phyloP scores from a whole-genome alignment of 164 flowering plant genomes.

The Liriodendron chinense region DNA sequence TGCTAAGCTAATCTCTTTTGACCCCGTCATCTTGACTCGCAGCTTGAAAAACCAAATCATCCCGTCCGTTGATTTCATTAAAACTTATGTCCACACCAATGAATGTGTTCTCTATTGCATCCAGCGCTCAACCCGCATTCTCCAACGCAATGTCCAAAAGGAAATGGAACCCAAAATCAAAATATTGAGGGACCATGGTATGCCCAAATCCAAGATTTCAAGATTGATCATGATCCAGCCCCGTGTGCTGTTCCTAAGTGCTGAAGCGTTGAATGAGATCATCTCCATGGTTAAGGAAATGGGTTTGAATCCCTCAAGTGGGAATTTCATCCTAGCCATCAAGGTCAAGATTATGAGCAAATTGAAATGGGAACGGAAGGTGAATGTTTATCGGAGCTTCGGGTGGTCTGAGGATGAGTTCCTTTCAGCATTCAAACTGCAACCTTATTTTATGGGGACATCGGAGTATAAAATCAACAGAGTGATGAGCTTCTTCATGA shows the following conservation, averaged over 20 bases:
- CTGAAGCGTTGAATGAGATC: slow-evolving; percentile 2
- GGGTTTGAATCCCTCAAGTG: neutral
- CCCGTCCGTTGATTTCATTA: neutral
- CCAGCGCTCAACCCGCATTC: neutral
- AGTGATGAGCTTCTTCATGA: neutral
- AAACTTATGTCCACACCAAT: neutral
- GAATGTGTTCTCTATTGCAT: neutral
- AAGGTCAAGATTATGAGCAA: neutral
- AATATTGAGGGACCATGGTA: neutral
- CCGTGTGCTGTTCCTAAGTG: neutral
- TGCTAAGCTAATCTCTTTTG: neutral
- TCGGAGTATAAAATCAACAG: slow-evolving; percentile 4
- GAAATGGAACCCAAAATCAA: neutral
- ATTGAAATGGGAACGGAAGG: neutral
- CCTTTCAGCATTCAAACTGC: neutral
- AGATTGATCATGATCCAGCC: neutral
- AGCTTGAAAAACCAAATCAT: neutral
- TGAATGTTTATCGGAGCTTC: neutral
- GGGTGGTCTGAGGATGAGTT: slow-evolving; percentile 2
- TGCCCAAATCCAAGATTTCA: neutral
- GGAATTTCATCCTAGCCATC: neutral
- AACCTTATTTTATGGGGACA: neutral
- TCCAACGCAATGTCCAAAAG: neutral
- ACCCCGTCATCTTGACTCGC: neutral
- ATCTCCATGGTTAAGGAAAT: neutral